A percentile compares a stretch with the other conserved stretches of the same genome.
These are phyloP conservation scores for Arctium minus DNA, from an alignment of 129 eudicot genomes.

Conservation along the genomic window DNA sequence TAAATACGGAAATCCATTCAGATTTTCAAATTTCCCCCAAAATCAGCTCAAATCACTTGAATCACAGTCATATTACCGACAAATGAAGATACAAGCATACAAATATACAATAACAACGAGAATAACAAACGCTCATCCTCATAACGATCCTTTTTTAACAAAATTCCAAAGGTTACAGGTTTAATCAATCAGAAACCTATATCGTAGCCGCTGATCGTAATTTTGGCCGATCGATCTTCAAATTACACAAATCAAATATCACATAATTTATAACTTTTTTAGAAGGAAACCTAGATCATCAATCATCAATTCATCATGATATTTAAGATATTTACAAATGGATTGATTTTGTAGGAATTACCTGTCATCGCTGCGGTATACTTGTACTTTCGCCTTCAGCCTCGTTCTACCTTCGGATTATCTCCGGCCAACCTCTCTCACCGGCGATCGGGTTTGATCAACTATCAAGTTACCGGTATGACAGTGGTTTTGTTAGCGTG, in stretches of 20 bases:
- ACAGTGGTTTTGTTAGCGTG: not conserved
- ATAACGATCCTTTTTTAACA: not conserved
- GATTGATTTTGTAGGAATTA: not conserved
- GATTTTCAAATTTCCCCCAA: not conserved
- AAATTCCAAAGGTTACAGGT: not conserved
- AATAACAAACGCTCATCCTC: not conserved
- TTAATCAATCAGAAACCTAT: not conserved
- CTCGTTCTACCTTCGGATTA: not conserved
- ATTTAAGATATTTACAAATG: not conserved
- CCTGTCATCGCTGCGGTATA: constrained; percentile 20
- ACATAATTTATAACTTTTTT: not conserved
- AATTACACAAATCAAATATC: not conserved
- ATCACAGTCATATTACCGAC: not conserved
- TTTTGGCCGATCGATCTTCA: constrained; percentile 4
- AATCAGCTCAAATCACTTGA: constrained; percentile 1
- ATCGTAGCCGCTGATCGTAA: not conserved
- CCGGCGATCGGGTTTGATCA: constrained; percentile 5
- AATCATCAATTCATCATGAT: not conserved
- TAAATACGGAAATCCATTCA: not conserved
- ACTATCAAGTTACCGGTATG: not conserved
- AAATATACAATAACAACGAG: not conserved
- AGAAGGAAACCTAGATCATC: not conserved
- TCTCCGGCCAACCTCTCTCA: not conserved
- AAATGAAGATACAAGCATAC: not conserved
- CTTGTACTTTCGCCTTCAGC: not conserved